A percentile compares a stretch with the other conserved stretches of the same genome.
These are phyloP conservation scores for Coniella vitis DNA, from an alignment of 2,329 filamentous ascomycete genomes.

Conservation along the genomic window DNA sequence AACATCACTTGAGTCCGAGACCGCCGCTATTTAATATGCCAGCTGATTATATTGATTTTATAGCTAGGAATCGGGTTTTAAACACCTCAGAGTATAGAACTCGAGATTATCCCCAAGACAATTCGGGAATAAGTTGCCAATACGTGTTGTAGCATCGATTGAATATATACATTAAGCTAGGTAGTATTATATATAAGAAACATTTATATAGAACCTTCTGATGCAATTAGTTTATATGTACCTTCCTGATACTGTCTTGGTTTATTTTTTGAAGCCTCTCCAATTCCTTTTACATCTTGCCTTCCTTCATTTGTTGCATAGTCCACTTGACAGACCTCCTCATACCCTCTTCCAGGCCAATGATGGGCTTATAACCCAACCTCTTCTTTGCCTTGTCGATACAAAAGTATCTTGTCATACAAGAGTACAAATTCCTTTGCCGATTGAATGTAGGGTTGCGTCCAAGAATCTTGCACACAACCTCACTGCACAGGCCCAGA, in stretches of 20 bases:
- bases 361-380: constrained; percentile 63
- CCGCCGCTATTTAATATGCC: no score
- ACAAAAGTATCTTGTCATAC: constrained; percentile 72
- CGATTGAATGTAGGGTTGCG: constrained; percentile 52
- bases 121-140: no score
- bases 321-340: constrained; percentile 48
- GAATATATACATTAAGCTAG: no score
- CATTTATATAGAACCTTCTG: no score
- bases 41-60: no score
- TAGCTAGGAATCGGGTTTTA: no score
- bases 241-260: not conserved
- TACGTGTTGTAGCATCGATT: no score
- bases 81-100: no score
- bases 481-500: constrained; percentile 48
- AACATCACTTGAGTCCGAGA: no score
- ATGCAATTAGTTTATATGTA: no score
- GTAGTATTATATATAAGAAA: no score
- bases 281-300: constrained; percentile 1
- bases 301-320: constrained; percentile 28
- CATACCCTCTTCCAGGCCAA: constrained; percentile 59
- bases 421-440: constrained; percentile 58
- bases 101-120: no score
- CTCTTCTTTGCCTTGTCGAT: constrained; percentile 67
- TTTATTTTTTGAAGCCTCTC: not conserved
- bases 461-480: constrained; percentile 40